These are phyloP conservation scores for Nasturtium officinale DNA, from an alignment of 345 rosid species.

Conservation along the genomic window DNA sequence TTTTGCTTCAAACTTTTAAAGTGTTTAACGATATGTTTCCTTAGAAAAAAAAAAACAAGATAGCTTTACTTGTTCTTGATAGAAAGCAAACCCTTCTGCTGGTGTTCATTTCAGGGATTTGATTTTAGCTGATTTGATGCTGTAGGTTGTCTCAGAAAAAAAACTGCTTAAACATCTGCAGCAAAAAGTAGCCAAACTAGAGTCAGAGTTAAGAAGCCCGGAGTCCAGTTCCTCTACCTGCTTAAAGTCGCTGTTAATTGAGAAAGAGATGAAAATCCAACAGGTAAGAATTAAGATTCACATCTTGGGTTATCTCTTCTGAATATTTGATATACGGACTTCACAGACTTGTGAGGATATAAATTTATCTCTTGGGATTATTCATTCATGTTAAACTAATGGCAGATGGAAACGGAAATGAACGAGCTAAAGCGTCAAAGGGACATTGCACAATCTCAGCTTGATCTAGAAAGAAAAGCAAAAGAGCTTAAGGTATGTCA, in stretches of 20 bases:
- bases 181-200: constrained; percentile 94
- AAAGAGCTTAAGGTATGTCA: constrained; percentile 70
- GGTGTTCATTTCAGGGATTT: too few species aligned
- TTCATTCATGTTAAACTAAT: constrained; percentile 23
- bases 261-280: constrained; percentile 76
- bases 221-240: constrained; percentile 63
- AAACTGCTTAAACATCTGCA: constrained; percentile 74
- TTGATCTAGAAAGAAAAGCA: constrained; percentile 72
- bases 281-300: constrained; percentile 51
- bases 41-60: background rate
- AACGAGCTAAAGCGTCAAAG: constrained; percentile 94
- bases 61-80: constrained; percentile 11
- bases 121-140: background rate
- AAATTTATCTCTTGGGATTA: background rate
- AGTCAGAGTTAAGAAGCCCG: constrained; percentile 83
- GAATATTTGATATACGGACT: constrained; percentile 8
- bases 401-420: constrained; percentile 86
- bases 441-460: constrained; percentile 81
- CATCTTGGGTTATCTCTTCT: constrained; percentile 3
- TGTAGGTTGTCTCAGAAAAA: constrained; percentile 81
- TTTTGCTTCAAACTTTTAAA: constrained; percentile 1
- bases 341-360: constrained; percentile 2
- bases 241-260: constrained; percentile 59
- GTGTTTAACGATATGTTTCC: constrained; percentile 7
- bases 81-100: background rate